phyloP scores from a whole-genome alignment of 2,329 filamentous ascomycete genomes.

The Rosellinia necatrix region DNA sequence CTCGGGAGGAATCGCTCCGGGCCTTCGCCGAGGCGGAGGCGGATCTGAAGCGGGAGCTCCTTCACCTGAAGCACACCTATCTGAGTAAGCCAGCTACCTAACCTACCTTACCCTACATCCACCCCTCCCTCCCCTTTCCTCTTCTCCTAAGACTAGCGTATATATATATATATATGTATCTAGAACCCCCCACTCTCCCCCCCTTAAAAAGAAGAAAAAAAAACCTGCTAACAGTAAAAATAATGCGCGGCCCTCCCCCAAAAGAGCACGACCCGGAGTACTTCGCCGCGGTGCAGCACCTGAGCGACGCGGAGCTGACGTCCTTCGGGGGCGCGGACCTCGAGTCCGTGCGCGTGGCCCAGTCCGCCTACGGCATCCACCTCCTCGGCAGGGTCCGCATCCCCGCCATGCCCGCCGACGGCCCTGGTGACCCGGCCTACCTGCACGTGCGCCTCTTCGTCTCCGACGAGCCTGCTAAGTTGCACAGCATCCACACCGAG shows the following conservation, averaged over 20 bases:
- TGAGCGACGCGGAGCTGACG: conserved; percentile 46
- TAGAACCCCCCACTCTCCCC: conserved; percentile 1
- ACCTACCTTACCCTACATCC: neutral
- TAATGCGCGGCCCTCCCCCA: too few relatives aligned
- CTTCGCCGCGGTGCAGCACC: conserved; percentile 53
- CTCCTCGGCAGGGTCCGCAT: conserved; percentile 55
- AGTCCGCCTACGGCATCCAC: conserved; percentile 53
- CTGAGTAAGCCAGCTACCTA: conserved; percentile 33
- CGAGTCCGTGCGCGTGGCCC: conserved; percentile 49
- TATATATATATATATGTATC: too few relatives aligned
- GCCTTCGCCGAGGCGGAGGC: conserved; percentile 54
- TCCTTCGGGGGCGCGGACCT: conserved; percentile 47
- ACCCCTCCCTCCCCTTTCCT: neutral
- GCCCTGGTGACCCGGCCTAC: conserved; percentile 46
- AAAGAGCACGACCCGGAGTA: conserved; percentile 60
- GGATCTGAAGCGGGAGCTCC: conserved; percentile 56
- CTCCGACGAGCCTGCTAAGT: conserved; percentile 44
- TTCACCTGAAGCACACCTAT: conserved; percentile 46
- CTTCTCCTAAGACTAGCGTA: too few relatives aligned
- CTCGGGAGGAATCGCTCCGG: conserved; percentile 56
- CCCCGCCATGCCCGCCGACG: conserved; percentile 45
- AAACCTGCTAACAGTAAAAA: too few relatives aligned
- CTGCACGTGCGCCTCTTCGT: conserved; percentile 55
- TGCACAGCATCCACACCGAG: conserved; percentile 55
- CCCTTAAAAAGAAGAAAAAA: too few relatives aligned